phyloP scores from a whole-genome alignment of 805 yeast species.

The Kuraishia hungarica region DNA sequence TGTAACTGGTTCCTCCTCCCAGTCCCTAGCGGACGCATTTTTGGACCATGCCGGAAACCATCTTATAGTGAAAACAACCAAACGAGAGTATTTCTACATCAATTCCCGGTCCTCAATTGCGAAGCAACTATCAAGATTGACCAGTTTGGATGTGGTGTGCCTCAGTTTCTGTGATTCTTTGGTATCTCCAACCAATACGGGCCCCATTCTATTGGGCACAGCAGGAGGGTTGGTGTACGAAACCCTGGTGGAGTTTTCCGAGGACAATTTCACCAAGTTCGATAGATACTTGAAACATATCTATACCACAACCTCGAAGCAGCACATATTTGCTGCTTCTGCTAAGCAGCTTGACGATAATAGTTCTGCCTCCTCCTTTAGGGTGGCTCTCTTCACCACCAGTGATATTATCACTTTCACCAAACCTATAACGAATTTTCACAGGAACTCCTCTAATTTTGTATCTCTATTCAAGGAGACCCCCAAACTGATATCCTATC shows the following conservation, averaged over 20 bases:
- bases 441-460: slow-evolving; percentile 7
- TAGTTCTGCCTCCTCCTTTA: too few species aligned
- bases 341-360: slow-evolving; percentile 1
- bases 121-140: slow-evolving; percentile 36
- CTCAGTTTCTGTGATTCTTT: slow-evolving; percentile 27
- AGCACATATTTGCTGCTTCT: slow-evolving; percentile 1
- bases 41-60: slow-evolving; percentile 46
- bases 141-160: slow-evolving; percentile 32
- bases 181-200: slow-evolving; percentile 24
- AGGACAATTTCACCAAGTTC: slow-evolving; percentile 33
- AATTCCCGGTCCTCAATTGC: slow-evolving; percentile 31
- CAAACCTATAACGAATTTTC: slow-evolving; percentile 2
- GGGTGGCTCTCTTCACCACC: background rate
- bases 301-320: slow-evolving; percentile 20
- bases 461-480: slow-evolving; percentile 2
- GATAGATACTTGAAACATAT: slow-evolving; percentile 30
- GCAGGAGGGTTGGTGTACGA: slow-evolving; percentile 40
- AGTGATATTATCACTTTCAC: background rate
- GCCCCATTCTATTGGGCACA: slow-evolving; percentile 42
- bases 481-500: background rate
- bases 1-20: slow-evolving; percentile 3
- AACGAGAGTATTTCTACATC: slow-evolving; percentile 38
- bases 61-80: slow-evolving; percentile 37
- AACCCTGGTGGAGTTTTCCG: slow-evolving; percentile 32
- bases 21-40: slow-evolving; percentile 23